Evolutionary conservation across 306 rosid genomes (phyloP), one percentile per base, ranked within the genome.

Genomic region (Lathyrus oleraceus): DNA sequence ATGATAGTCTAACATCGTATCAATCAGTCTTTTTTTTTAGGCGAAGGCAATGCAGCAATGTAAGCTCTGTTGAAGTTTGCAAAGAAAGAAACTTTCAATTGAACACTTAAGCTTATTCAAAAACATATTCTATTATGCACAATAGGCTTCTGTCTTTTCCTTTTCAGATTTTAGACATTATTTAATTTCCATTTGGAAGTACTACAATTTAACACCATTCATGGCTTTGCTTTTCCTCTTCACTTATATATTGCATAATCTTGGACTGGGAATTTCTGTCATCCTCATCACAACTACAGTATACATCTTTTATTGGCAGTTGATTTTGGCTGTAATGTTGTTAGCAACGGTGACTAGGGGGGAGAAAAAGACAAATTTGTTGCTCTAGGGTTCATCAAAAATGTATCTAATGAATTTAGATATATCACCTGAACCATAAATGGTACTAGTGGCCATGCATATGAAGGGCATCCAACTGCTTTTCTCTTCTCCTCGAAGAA

Each of bases 381-480:
- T 74, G 14, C 60, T 15, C 23, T 45, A 78, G 39, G 49, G 74
- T 56, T 72, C 73, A 68, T 72, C 16, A 13, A 39, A 48, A 67
- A 54, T 48, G 60, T 77, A 68, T 45, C 73, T 76, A 36, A 28
- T 38, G 44, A 71, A 75, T 51, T 51, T 61, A 61, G 76, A 76
- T 56, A 72, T 57, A 72, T 83, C 81, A 93, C 98, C 98, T 93
- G 97, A 54, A 83, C 58, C 63, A 83, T 45, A 6, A 70, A 5
- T 72, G 62, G 87, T n/a, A 88, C 49, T 59, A 84, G 63, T n/a
- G 57, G 76, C 98, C 98, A 93, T 7, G 75, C 57, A 70, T 77
- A 79, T 38, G 98, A 87, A 69, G 98, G 98, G 69, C 97, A 90
- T 45, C 96, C 96, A 67, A 79, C 68, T 48, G 81, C 94, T 80